These are phyloP conservation scores for Vinca minor DNA, from an alignment of 257 asterid species.

Conservation along the genomic window DNA sequence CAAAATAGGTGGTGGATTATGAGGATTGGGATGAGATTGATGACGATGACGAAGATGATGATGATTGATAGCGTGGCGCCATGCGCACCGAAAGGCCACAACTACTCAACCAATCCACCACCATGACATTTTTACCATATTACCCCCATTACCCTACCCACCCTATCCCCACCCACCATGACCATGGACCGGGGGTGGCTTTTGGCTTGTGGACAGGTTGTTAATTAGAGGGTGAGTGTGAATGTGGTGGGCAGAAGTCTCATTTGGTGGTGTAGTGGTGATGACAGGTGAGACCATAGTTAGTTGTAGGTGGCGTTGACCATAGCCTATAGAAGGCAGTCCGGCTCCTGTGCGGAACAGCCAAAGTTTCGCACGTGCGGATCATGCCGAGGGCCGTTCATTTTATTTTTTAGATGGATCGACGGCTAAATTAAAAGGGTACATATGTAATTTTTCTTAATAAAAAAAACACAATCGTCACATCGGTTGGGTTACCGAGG, in stretches of 20 bases:
- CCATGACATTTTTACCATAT: constrained; percentile 2
- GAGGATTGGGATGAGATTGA: neutral
- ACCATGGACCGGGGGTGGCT: neutral
- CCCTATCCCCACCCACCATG: neutral
- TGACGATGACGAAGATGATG: constrained; percentile 10
- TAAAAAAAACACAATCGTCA: no score
- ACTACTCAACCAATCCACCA: constrained; percentile 29
- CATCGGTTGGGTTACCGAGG: no score
- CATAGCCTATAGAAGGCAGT: no score
- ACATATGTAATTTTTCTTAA: no score
- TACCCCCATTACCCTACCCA: neutral
- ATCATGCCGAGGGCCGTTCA: no score
- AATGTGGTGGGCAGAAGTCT: neutral
- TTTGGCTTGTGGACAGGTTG: neutral
- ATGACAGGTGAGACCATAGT: constrained; percentile 3
- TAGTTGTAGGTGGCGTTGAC: no score
- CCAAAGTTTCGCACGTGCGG: no score
- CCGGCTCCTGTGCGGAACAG: no score
- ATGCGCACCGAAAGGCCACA: constrained; percentile 16
- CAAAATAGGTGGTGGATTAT: neutral
- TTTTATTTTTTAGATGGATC: no score
- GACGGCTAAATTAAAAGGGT: no score
- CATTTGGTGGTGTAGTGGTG: constrained; percentile 2
- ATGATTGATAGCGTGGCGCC: neutral
- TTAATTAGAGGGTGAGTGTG: neutral